These are phyloP conservation scores for Bothriochloa decipiens DNA, from an alignment of 176 grass and related monocot genomes.

Conservation along the genomic window DNA sequence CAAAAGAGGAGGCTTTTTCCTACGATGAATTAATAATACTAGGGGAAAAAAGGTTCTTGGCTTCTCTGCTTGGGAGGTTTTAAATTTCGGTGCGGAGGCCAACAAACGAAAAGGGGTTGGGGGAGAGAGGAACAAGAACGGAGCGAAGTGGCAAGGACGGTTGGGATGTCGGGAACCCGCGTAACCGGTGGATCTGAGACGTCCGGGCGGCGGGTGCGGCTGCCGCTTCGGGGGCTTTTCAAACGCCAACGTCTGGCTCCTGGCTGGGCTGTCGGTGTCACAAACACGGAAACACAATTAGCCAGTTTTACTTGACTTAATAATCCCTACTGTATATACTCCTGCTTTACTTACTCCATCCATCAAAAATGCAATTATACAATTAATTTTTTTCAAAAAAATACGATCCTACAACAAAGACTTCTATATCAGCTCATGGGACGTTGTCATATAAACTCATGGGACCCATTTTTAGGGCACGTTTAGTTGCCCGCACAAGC, in stretches of 20 bases:
- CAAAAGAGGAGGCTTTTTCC: constrained; percentile 1
- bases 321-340: too few species aligned
- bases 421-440: too few species aligned
- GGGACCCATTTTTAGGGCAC: too few species aligned
- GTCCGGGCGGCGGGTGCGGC: constrained; percentile 18
- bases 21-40: neutral
- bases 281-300: too few species aligned
- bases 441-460: too few species aligned
- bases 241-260: constrained; percentile 50
- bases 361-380: too few species aligned
- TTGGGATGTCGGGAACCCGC: constrained; percentile 16
- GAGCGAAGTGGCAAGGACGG: constrained; percentile 6
- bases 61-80: constrained; percentile 26
- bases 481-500: too few species aligned
- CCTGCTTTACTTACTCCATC: too few species aligned
- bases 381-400: too few species aligned
- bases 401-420: too few species aligned
- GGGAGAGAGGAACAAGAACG: neutral
- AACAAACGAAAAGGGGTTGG: neutral
- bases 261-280: too few species aligned
- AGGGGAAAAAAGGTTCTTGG: neutral
- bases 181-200: neutral
- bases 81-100: constrained; percentile 27
- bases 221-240: constrained; percentile 45
- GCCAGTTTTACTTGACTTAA: too few species aligned